These are phyloP conservation scores for Chlorella sp. DNA, from an alignment of 139 green algal genomes.

Conservation along the genomic window DNA sequence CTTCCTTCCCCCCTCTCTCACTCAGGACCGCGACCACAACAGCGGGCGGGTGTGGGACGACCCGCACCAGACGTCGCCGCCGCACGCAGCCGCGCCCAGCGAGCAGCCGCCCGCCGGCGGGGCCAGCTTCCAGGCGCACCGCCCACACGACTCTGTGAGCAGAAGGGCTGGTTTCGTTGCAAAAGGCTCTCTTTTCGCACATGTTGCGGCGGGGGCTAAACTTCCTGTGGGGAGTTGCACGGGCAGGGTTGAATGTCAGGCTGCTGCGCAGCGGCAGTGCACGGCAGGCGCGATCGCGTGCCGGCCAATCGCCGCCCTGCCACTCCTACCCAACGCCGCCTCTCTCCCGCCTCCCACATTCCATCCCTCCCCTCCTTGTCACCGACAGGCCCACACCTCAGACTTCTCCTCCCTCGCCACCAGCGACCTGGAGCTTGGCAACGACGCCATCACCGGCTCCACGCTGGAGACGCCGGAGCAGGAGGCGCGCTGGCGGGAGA, in stretches of 20 bases:
- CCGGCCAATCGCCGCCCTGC: no score
- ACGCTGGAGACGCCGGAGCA: slow-evolving; percentile 6
- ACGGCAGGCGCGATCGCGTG: no score
- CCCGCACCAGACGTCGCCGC: slow-evolving; percentile 16
- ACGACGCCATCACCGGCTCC: not conserved
- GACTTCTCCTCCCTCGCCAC: slow-evolving; percentile 6
- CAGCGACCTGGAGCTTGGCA: slow-evolving; percentile 8
- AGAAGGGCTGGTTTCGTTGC: no score
- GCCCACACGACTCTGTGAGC: no score
- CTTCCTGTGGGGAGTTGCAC: no score
- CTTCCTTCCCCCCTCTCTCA: not conserved
- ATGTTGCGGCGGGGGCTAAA: no score
- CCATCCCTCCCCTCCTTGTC: not conserved
- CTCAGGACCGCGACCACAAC: slow-evolving; percentile 10
- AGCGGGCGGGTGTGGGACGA: not conserved
- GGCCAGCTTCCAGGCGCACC: no score
- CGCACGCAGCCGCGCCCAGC: not conserved
- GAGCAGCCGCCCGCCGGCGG: not conserved
- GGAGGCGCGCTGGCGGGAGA: not conserved
- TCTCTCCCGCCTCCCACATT: no score
- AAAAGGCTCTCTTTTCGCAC: no score
- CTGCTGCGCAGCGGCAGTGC: no score
- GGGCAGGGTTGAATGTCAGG: no score
- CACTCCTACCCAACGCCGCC: no score
- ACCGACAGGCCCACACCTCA: not conserved